Percentiles rank a stretch among this genome's conserved stretches.
Conservation (phyloP, 2,329 filamentous ascomycete genomes). For the Pseudogymnoascus sp. region DNA sequence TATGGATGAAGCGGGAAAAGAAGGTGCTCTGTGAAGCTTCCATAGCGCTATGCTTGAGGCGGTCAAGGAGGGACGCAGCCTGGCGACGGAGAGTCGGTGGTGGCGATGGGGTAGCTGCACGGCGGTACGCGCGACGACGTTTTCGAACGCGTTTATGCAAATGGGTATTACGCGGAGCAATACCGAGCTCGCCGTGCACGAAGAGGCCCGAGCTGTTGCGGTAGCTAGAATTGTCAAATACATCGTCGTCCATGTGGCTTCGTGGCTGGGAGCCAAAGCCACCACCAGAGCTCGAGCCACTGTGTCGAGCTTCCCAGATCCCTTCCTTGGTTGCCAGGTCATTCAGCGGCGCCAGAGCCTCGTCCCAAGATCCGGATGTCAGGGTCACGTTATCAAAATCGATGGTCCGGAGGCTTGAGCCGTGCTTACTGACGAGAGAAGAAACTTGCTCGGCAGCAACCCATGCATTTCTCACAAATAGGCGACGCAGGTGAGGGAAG, state of each 20-base stretch:
- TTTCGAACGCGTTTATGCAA: constrained; percentile 1
- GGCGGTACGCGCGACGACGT: background rate
- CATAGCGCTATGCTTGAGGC: background rate
- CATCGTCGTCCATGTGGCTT: constrained; percentile 8
- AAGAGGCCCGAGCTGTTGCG: background rate
- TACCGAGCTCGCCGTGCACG: background rate
- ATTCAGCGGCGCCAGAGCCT: constrained; percentile 64
- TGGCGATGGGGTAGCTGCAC: background rate
- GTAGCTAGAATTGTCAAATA: background rate
- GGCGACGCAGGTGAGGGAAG: constrained; percentile 58
- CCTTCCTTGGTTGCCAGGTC: constrained; percentile 12
- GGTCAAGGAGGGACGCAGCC: background rate
- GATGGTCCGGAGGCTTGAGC: constrained; percentile 62
- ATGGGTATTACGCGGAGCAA: background rate
- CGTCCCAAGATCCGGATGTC: constrained; percentile 67
- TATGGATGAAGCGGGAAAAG: background rate
- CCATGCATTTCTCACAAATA: constrained; percentile 63
- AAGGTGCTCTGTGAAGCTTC: constrained; percentile 5
- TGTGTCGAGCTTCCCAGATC: constrained; percentile 9
- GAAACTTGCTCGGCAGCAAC: constrained; percentile 65
- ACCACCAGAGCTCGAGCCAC: constrained; percentile 13
- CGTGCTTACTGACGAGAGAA: constrained; percentile 58
- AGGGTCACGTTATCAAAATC: constrained; percentile 71
- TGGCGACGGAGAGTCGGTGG: background rate
- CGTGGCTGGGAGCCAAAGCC: background rate